phyloP scores from a whole-genome alignment of 495 filamentous ascomycete genomes.

The Sordaria brevicollis region DNA sequence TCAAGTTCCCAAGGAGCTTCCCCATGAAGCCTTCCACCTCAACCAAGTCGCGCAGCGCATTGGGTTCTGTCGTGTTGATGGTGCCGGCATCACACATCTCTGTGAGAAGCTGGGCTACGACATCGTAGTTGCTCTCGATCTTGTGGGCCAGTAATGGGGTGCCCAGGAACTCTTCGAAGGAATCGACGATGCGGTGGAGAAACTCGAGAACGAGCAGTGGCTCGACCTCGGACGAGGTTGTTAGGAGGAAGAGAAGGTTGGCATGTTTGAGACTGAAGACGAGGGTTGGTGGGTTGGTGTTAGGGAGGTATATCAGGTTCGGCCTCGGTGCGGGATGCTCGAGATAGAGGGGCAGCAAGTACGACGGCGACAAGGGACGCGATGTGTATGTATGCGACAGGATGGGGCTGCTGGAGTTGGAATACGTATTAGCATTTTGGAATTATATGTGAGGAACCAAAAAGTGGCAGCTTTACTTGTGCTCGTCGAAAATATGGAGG shows the following conservation, averaged over 20 bases:
- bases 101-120: slow-evolving; percentile 82
- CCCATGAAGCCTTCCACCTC: slow-evolving; percentile 84
- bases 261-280: slow-evolving; percentile 81
- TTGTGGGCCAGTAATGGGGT: slow-evolving; percentile 76
- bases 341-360: slow-evolving; percentile 79
- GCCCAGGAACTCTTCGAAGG: slow-evolving; percentile 89
- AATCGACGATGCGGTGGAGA: slow-evolving; percentile 83
- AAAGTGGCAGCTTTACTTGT: slow-evolving; percentile 54
- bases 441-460: not conserved
- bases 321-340: slow-evolving; percentile 74
- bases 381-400: slow-evolving; percentile 49
- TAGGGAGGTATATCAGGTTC: slow-evolving; percentile 73
- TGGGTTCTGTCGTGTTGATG: slow-evolving; percentile 86
- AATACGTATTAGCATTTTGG: not conserved
- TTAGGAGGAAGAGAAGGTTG: slow-evolving; percentile 77
- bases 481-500: slow-evolving; percentile 90
- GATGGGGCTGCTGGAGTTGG: slow-evolving; percentile 27
- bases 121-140: slow-evolving; percentile 84
- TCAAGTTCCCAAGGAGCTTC: slow-evolving; percentile 82
- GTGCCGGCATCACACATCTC: slow-evolving; percentile 95
- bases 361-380: slow-evolving; percentile 66
- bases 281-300: slow-evolving; percentile 74
- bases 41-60: slow-evolving; percentile 83
- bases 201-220: slow-evolving; percentile 95
- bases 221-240: slow-evolving; percentile 73